Evolutionary conservation across 495 filamentous ascomycete genomes (phyloP).

Genomic region (Alectoria sarmentosa): DNA sequence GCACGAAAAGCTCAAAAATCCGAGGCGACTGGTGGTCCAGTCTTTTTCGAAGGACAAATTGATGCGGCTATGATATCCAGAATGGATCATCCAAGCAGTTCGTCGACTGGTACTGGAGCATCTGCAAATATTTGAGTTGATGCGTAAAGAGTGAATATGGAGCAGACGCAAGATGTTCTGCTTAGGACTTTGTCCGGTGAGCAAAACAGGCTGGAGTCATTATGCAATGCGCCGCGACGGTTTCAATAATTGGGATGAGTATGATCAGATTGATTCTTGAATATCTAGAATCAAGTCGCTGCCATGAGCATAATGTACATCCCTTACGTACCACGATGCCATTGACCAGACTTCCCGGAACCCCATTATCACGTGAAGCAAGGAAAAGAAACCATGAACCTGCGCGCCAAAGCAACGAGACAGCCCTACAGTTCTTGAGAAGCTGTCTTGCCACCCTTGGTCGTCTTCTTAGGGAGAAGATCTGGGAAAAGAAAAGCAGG

Average conservation of each 20-base stretch:
- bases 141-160: too few relatives aligned
- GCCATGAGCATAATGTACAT: conserved; percentile 90
- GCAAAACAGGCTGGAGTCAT: conserved; percentile 34
- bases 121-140: too few relatives aligned
- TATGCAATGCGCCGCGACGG: not conserved
- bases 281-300: conserved; percentile 42
- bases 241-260: not conserved
- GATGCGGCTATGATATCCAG: too few relatives aligned
- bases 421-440: conserved; percentile 81
- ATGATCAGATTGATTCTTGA: conserved; percentile 29
- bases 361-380: conserved; percentile 79
- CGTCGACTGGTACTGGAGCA: too few relatives aligned
- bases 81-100: too few relatives aligned
- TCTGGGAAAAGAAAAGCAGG: conserved; percentile 45
- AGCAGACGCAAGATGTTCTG: too few relatives aligned
- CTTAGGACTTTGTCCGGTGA: too few relatives aligned
- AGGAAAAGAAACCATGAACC: conserved; percentile 39
- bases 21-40: not conserved
- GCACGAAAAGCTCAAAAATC: not conserved
- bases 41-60: too few relatives aligned
- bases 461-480: conserved; percentile 96
- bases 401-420: conserved; percentile 35
- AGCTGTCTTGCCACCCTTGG: conserved; percentile 80
- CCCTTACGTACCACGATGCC: conserved; percentile 64
- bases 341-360: conserved; percentile 72